Evolutionary conservation across 148 eudicot species (phyloP).

Genomic region (Dysphania ambrosioides): DNA sequence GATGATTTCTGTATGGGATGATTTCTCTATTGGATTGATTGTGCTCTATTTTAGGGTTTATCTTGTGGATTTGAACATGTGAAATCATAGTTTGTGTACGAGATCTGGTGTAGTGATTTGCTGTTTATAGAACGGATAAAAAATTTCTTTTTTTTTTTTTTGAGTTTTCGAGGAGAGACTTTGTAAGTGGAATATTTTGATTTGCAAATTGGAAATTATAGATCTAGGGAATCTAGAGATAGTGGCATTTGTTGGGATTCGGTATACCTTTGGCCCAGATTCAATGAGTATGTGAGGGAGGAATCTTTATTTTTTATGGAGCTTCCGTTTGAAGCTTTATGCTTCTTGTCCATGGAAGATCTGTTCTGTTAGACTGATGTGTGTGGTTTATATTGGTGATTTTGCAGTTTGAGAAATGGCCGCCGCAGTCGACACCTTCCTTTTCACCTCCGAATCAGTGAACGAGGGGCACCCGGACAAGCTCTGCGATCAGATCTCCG

Average conservation of each 20-base stretch:
- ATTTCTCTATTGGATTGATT: too few relatives aligned
- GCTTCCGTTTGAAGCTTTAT: background rate
- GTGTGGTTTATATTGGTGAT: background rate
- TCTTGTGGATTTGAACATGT: too few relatives aligned
- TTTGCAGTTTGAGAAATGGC: constrained; percentile 34
- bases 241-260: background rate
- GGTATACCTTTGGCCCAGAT: constrained; percentile 15
- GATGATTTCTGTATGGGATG: too few relatives aligned
- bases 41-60: too few relatives aligned
- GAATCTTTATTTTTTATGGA: background rate
- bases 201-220: background rate
- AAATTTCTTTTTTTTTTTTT: too few relatives aligned
- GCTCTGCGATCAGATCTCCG: constrained; percentile 52
- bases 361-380: constrained; percentile 13
- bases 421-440: constrained; percentile 36
- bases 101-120: too few relatives aligned
- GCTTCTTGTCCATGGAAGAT: background rate
- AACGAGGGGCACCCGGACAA: constrained; percentile 59
- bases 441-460: constrained; percentile 49
- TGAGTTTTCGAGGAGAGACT: too few relatives aligned
- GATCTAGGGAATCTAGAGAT: constrained; percentile 1
- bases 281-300: constrained; percentile 3
- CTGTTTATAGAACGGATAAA: too few relatives aligned
- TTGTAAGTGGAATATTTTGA: too few relatives aligned
- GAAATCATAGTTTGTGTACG: too few relatives aligned